Conservation (phyloP, 2,329 filamentous ascomycete species). For the Cryoendolithus antarcticus region DNA sequence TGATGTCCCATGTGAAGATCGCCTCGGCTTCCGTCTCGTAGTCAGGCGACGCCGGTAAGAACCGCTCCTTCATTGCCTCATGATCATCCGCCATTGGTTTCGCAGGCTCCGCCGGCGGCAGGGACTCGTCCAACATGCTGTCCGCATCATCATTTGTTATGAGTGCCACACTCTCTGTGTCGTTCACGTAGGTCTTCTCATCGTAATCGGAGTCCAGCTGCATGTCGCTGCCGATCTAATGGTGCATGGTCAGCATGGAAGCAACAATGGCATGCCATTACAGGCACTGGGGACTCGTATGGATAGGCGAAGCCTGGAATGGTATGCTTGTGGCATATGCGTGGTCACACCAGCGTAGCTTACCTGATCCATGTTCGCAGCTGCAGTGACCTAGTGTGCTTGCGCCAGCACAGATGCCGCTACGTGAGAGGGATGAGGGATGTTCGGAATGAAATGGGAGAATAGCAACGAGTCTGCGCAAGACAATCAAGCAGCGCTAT, state of each 20-base stretch:
- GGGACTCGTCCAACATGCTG: constrained; percentile 42
- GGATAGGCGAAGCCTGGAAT: constrained; percentile 7
- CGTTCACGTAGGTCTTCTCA: constrained; percentile 41
- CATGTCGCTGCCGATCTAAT: constrained; percentile 49
- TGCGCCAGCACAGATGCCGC: too few relatives aligned
- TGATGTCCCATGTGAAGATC: constrained; percentile 74
- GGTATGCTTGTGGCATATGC: constrained; percentile 3
- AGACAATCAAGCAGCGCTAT: too few relatives aligned
- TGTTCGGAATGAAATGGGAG: too few relatives aligned
- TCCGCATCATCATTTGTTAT: constrained; percentile 46
- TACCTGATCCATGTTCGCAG: constrained; percentile 9
- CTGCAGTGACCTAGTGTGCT: too few relatives aligned
- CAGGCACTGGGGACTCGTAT: background rate
- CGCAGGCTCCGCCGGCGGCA: constrained; percentile 29
- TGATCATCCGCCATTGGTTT: constrained; percentile 46
- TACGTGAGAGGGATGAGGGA: too few relatives aligned
- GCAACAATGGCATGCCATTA: background rate
- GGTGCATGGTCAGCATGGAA: constrained; percentile 12
- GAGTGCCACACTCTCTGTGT: constrained; percentile 40
- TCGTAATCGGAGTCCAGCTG: constrained; percentile 51
- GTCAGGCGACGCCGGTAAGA: constrained; percentile 66
- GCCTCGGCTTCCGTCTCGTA: constrained; percentile 67
- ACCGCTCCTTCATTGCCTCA: constrained; percentile 73
- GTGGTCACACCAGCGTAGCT: background rate
- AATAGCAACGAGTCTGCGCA: too few relatives aligned